Base-by-base conservation (phyloP, 2,329 filamentous ascomycete genomes). In the Domatiomyces catenatus region DNA sequence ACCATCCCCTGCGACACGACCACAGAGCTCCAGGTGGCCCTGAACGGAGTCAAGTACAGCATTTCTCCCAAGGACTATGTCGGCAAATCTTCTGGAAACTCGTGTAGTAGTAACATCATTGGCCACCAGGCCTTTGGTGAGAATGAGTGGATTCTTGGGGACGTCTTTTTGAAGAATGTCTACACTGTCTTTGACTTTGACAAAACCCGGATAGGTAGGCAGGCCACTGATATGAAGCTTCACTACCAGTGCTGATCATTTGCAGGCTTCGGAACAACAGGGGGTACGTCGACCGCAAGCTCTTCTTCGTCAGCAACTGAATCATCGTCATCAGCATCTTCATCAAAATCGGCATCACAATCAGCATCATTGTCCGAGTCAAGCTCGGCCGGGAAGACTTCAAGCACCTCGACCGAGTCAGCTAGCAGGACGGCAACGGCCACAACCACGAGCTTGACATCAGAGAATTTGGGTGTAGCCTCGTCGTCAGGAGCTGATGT, bases 151-250 rank as follows among this genome's bases (percentile, higher is more conserved):
- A 72, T 94, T n/a, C 67, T 94, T 1, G 88, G 88, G 1, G 87
- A 88, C 57, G 78, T 83, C 0, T 94, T 94, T 60, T 68, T 94
- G 54, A 94, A 93, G 70, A 94, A 93, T 59, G 87, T 94, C 15
- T 94, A 94, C 63, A 73, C 79, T 1, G 81, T 92, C 20, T 94
- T 93, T 63, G 88, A 94, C 64, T 78, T 77, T 49, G 86, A 90
- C 47, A 61, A 69, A 39, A 60, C 59, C 36, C 61, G 63, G 43
- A 62, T 72, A 42, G 69, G 69, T 8, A 47, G 53, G 24, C 58
- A 56, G 24, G 47, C 52, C 10, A 49, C 48, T 4, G 48, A 55
- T 26, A 49, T 55, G 5, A 53, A 52, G 15, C 47, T 51, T 42
- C 52, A 54, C 20, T 26, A 24, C 8, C 10, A 24, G 46, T 47